These are phyloP conservation scores for Dittrichia graveolens DNA, from an alignment of 129 eudicot species.

Conservation along the genomic window DNA sequence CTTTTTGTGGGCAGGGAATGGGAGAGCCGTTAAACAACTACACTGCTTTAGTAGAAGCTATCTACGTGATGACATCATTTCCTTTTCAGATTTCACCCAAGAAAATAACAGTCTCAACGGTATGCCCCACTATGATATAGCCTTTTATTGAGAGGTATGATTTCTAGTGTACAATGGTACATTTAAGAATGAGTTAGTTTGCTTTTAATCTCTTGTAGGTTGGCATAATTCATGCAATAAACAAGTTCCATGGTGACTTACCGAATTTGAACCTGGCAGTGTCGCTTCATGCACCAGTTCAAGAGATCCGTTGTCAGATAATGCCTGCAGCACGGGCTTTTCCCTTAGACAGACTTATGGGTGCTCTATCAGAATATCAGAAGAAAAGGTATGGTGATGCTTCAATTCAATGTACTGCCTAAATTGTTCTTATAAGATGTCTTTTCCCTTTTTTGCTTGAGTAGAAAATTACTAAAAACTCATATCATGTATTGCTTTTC, in stretches of 20 bases:
- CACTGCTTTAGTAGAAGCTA: slow-evolving; percentile 77
- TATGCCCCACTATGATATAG: slow-evolving; percentile 34
- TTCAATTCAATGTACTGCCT: too few relatives aligned
- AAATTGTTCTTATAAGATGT: too few relatives aligned
- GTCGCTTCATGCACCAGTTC: slow-evolving; percentile 97
- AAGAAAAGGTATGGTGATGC: slow-evolving; percentile 51
- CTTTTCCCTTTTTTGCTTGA: neutral
- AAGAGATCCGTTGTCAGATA: slow-evolving; percentile 89
- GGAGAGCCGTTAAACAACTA: slow-evolving; percentile 97
- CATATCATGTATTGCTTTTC: slow-evolving; percentile 29
- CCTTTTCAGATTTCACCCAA: slow-evolving; percentile 89
- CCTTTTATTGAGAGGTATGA: neutral
- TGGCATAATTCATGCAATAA: slow-evolving; percentile 89
- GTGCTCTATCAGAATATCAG: slow-evolving; percentile 74
- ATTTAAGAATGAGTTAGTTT: too few relatives aligned
- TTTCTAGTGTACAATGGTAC: too few relatives aligned
- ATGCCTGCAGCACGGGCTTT: slow-evolving; percentile 99
- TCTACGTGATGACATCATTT: slow-evolving; percentile 71
- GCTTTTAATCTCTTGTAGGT: slow-evolving; percentile 45
- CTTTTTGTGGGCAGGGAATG: slow-evolving; percentile 73
- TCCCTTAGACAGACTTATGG: slow-evolving; percentile 92
- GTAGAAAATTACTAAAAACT: slow-evolving; percentile 20
- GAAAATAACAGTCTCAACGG: slow-evolving; percentile 93
- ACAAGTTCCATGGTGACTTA: slow-evolving; percentile 76
- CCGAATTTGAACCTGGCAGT: slow-evolving; percentile 90